Evolutionary conservation across 805 yeast genomes (phyloP).

Genomic region (Metschnikowia picachoensis): DNA sequence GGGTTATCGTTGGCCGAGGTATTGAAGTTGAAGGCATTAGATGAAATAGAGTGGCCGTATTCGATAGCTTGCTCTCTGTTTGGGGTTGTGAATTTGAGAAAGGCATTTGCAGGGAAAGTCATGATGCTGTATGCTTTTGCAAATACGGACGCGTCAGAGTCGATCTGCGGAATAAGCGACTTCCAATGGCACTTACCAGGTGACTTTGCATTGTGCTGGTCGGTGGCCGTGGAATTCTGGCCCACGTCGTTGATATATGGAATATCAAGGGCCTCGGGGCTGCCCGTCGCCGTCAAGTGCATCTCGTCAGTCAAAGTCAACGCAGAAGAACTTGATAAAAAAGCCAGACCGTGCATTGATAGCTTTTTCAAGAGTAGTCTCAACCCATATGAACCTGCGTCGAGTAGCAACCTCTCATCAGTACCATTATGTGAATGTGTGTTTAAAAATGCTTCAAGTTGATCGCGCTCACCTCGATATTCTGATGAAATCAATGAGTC

Average conservation of each 20-base stretch:
- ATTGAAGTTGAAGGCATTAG: constrained; percentile 15
- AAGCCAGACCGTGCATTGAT: constrained; percentile 22
- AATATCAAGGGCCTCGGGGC: neutral
- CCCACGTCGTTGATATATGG: neutral
- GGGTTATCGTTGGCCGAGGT: neutral
- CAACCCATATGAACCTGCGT: constrained; percentile 32
- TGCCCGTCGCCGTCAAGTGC: constrained; percentile 5
- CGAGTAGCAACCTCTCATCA: constrained; percentile 14
- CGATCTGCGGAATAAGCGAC: constrained; percentile 7
- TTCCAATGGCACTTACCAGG: neutral
- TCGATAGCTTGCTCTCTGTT: constrained; percentile 16
- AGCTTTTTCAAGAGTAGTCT: constrained; percentile 31
- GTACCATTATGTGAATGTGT: constrained; percentile 10
- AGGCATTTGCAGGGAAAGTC: constrained; percentile 11
- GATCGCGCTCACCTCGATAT: constrained; percentile 11
- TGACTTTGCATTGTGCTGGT: neutral
- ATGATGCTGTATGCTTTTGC: constrained; percentile 1
- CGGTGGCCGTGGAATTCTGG: neutral
- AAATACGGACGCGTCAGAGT: constrained; percentile 3
- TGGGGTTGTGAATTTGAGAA: constrained; percentile 16
- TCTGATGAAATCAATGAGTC: constrained; percentile 7
- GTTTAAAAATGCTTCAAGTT: constrained; percentile 12
- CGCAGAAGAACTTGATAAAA: neutral
- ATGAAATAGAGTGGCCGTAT: constrained; percentile 5
- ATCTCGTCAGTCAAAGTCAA: constrained; percentile 8